Evolutionary conservation across 257 asterid species (phyloP).

Genomic region (Solanum sejunctum): DNA sequence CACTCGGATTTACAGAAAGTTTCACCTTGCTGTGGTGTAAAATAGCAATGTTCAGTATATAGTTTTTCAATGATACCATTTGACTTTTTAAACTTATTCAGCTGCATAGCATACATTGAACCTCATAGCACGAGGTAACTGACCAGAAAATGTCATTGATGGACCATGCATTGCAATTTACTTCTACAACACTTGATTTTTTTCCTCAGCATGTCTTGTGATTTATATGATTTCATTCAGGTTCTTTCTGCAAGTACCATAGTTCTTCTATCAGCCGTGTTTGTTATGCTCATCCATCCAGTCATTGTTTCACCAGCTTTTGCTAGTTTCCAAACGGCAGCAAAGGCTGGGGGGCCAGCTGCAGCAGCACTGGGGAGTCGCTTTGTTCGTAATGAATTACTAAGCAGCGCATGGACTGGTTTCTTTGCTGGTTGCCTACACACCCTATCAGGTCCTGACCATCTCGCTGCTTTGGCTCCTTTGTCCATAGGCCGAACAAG

Average conservation of each 20-base stretch:
- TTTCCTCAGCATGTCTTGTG: background rate
- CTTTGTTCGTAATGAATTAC: conserved; percentile 41
- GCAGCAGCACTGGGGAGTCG: conserved; percentile 34
- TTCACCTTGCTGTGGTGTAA: background rate
- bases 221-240: conserved; percentile 24
- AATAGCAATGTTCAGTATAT: background rate
- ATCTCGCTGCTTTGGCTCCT: conserved; percentile 96
- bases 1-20: background rate
- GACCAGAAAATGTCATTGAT: background rate
- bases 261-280: conserved; percentile 46
- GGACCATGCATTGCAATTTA: background rate
- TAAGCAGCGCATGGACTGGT: conserved; percentile 94
- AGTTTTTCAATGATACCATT: background rate
- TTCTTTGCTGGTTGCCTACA: conserved; percentile 97
- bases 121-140: background rate
- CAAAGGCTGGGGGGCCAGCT: conserved; percentile 41
- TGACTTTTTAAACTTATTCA: background rate
- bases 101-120: background rate
- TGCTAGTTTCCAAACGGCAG: conserved; percentile 49
- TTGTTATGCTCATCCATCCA: conserved; percentile 53
- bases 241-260: conserved; percentile 32
- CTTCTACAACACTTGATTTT: background rate
- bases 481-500: conserved; percentile 83
- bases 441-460: conserved; percentile 95
- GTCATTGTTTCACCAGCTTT: conserved; percentile 60